A percentile compares a stretch with the other conserved stretches of the same genome.
Conservation (phyloP, 352 stramenopile species). For the Pythium sukuiense region DNA sequence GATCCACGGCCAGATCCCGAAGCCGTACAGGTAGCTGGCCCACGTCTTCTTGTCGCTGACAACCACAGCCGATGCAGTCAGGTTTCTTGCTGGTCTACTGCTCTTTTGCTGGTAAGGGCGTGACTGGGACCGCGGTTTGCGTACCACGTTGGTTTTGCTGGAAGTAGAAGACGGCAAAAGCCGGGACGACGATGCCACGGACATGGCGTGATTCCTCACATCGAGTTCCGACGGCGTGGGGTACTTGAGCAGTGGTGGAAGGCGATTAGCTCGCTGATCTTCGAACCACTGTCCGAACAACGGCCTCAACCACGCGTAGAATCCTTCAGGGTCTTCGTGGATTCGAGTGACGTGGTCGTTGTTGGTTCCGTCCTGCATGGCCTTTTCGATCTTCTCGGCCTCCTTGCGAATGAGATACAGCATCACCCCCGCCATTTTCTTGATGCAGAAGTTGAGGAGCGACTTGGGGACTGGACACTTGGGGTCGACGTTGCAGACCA, state of each 20-base stretch:
- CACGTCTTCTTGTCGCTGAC: slow-evolving; percentile 17
- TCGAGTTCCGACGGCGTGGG: slow-evolving; percentile 13
- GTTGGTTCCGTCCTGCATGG: slow-evolving; percentile 38
- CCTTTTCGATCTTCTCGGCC: slow-evolving; percentile 72
- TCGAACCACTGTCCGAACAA: slow-evolving; percentile 71
- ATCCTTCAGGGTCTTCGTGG: slow-evolving; percentile 63
- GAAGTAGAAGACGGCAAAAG: not conserved
- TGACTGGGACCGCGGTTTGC: not conserved
- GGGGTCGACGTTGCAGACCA: slow-evolving; percentile 78
- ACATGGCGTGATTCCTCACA: slow-evolving; percentile 7
- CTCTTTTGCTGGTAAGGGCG: not conserved
- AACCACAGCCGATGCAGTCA: not conserved
- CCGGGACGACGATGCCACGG: slow-evolving; percentile 11
- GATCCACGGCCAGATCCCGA: slow-evolving; percentile 74
- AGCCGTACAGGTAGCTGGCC: slow-evolving; percentile 69
- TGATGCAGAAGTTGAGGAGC: slow-evolving; percentile 81
- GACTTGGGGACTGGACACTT: slow-evolving; percentile 71
- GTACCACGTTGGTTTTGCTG: not conserved
- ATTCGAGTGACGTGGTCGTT: slow-evolving; percentile 69
- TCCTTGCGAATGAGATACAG: slow-evolving; percentile 77
- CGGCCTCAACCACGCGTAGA: slow-evolving; percentile 71
- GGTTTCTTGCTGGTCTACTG: not conserved
- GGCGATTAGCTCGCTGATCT: slow-evolving; percentile 35
- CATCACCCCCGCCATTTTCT: slow-evolving; percentile 79
- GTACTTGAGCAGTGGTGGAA: slow-evolving; percentile 37